Conservation (phyloP, 2,329 filamentous ascomycete genomes). For the Calonectria fujianensis region DNA sequence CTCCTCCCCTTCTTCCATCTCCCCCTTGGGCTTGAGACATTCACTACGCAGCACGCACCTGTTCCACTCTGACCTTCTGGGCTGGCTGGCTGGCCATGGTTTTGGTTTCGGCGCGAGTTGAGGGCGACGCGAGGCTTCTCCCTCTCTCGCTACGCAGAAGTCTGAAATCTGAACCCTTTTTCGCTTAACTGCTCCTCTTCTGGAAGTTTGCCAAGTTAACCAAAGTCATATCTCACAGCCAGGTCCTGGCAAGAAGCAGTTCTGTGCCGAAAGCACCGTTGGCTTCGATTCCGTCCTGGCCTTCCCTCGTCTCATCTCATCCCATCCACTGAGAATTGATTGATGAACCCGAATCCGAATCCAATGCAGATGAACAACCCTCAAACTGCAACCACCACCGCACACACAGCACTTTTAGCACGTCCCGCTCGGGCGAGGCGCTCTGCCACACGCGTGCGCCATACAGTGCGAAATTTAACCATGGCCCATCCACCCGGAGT, state of each 20-base stretch:
- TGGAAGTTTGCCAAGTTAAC: slow-evolving; percentile 33
- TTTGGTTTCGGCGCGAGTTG: slow-evolving; percentile 19
- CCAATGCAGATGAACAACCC: slow-evolving; percentile 14
- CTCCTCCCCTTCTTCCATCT: slow-evolving; percentile 10
- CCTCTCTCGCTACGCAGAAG: neutral
- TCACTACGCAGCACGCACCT: slow-evolving; percentile 11
- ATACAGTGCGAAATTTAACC: slow-evolving; percentile 49
- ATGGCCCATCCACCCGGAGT: slow-evolving; percentile 44
- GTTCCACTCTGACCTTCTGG: slow-evolving; percentile 19
- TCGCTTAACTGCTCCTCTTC: slow-evolving; percentile 41
- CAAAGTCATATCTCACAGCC: slow-evolving; percentile 5
- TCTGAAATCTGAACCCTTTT: slow-evolving; percentile 32
- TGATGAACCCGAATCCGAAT: slow-evolving; percentile 20
- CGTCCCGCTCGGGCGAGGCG: slow-evolving; percentile 36
- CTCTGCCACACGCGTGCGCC: slow-evolving; percentile 37
- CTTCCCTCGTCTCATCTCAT: slow-evolving; percentile 11
- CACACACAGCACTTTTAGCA: slow-evolving; percentile 18
- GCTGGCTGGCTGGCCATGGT: slow-evolving; percentile 4
- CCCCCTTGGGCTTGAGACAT: slow-evolving; percentile 25
- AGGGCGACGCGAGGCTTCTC: slow-evolving; percentile 8
- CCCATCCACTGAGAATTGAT: slow-evolving; percentile 1
- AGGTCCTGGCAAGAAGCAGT: neutral
- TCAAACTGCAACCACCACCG: slow-evolving; percentile 15
- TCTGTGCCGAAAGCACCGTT: slow-evolving; percentile 5
- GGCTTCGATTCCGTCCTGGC: slow-evolving; percentile 8